A percentile compares a stretch with the other conserved stretches of the same genome.
Conservation (phyloP, 805 yeast genomes). For the Yarrowia porcina region DNA sequence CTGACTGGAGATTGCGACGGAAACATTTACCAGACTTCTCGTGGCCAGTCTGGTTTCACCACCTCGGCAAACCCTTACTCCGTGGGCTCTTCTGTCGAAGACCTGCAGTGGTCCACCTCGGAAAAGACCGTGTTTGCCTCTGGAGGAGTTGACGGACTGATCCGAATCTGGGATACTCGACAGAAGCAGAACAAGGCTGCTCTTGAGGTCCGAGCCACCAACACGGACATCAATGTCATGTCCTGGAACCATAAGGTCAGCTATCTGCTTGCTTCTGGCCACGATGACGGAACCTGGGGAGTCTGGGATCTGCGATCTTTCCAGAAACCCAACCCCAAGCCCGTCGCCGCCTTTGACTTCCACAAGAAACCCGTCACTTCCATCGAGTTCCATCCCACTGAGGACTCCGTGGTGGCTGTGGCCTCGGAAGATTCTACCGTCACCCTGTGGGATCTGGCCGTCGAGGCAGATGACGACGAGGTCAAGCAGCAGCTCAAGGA, state of each 20-base stretch:
- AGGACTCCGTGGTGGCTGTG: constrained; percentile 93
- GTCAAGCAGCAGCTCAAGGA: constrained; percentile 79
- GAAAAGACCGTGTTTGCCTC: constrained; percentile 95
- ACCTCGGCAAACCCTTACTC: constrained; percentile 81
- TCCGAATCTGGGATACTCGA: constrained; percentile 96
- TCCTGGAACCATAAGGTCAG: constrained; percentile 90
- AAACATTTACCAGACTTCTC: constrained; percentile 69
- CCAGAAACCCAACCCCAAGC: constrained; percentile 54
- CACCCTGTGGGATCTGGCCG: constrained; percentile 96
- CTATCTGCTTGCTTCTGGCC: constrained; percentile 89
- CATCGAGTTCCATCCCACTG: constrained; percentile 89
- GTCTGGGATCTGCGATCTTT: constrained; percentile 95
- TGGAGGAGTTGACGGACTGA: constrained; percentile 85
- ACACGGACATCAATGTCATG: constrained; percentile 86
- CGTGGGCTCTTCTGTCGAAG: constrained; percentile 75
- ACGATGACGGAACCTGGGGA: constrained; percentile 96
- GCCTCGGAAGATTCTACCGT: constrained; percentile 96
- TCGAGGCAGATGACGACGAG: constrained; percentile 98
- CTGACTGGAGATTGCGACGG: constrained; percentile 90
- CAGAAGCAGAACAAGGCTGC: constrained; percentile 91
- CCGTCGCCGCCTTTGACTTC: constrained; percentile 94
- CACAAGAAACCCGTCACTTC: constrained; percentile 92
- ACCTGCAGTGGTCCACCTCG: constrained; percentile 91
- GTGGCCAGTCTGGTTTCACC: constrained; percentile 73
- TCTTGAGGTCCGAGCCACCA: constrained; percentile 73